These are phyloP conservation scores for Ganoderma sp. DNA, from an alignment of 1,284 basidiomycete genomes.

Conservation along the genomic window DNA sequence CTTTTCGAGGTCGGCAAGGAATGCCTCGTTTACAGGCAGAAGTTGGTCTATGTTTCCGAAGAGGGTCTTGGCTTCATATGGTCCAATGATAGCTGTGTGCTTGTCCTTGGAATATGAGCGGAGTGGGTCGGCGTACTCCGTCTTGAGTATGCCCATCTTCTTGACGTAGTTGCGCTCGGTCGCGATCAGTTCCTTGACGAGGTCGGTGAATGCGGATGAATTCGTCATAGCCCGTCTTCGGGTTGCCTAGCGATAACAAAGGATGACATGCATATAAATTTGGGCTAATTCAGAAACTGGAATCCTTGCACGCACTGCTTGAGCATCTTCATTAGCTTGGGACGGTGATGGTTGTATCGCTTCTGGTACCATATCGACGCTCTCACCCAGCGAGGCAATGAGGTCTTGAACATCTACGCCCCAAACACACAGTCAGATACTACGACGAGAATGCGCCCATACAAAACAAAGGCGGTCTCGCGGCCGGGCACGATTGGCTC, in stretches of 20 bases:
- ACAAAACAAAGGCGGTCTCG: not conserved
- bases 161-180: conserved; percentile 83
- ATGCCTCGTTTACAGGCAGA: conserved; percentile 86
- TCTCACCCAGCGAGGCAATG: conserved; percentile 74
- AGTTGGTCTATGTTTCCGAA: conserved; percentile 95
- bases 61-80: conserved; percentile 90
- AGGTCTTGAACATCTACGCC: conserved; percentile 76
- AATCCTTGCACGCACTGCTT: conserved; percentile 22
- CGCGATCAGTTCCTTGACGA: conserved; percentile 77
- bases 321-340: conserved; percentile 17
- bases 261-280: not conserved
- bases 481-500: too few relatives aligned
- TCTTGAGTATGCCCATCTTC: conserved; percentile 74
- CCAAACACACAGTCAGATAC: conserved; percentile 11
- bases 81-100: conserved; percentile 84
- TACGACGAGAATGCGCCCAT: not conserved
- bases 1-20: conserved; percentile 84
- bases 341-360: conserved; percentile 24
- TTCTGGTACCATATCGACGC: conserved; percentile 50
- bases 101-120: conserved; percentile 84
- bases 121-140: conserved; percentile 89
- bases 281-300: not conserved
- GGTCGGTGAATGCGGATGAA: conserved; percentile 65
- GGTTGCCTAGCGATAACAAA: conserved; percentile 31
- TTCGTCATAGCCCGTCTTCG: conserved; percentile 66